Percentiles rank a stretch among this genome's conserved stretches.
These are phyloP conservation scores for Kalanchoe fedtschenkoi DNA, from an alignment of 164 flowering plant genomes.

Conservation along the genomic window DNA sequence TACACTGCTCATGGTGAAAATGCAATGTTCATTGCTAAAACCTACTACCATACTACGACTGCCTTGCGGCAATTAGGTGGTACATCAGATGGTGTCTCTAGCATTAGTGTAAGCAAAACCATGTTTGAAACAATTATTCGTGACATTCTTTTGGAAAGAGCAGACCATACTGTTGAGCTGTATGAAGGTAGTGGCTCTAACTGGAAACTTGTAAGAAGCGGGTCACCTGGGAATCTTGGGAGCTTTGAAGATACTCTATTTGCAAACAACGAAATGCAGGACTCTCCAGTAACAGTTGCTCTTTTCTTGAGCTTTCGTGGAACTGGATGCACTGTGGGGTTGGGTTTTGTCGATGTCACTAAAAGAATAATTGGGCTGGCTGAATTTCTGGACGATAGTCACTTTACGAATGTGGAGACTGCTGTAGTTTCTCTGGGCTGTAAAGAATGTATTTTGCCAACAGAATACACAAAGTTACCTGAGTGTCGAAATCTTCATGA, in stretches of 20 bases:
- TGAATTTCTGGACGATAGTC: slow-evolving; percentile 93
- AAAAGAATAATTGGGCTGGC: slow-evolving; percentile 74
- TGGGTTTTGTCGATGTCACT: slow-evolving; percentile 64
- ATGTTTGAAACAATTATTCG: slow-evolving; percentile 95
- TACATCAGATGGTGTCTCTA: slow-evolving; percentile 67
- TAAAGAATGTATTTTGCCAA: slow-evolving; percentile 82
- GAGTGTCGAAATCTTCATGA: slow-evolving; percentile 47
- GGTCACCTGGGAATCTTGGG: slow-evolving; percentile 89
- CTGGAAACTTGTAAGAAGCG: slow-evolving; percentile 77
- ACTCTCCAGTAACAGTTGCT: slow-evolving; percentile 72
- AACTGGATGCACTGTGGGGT: slow-evolving; percentile 65
- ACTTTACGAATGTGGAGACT: slow-evolving; percentile 86
- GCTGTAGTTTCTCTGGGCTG: slow-evolving; percentile 86
- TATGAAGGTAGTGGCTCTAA: slow-evolving; percentile 98
- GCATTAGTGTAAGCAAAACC: slow-evolving; percentile 73
- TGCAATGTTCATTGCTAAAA: slow-evolving; percentile 84
- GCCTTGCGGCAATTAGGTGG: slow-evolving; percentile 75
- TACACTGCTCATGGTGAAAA: slow-evolving; percentile 91
- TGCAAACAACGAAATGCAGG: slow-evolving; percentile 97
- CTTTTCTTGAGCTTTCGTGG: slow-evolving; percentile 45
- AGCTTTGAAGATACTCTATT: slow-evolving; percentile 89
- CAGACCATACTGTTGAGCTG: slow-evolving; percentile 76
- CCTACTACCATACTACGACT: slow-evolving; percentile 80
- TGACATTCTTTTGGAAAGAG: slow-evolving; percentile 83
- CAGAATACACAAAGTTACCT: slow-evolving; percentile 46